A percentile compares a stretch with the other conserved stretches of the same genome.
phyloP scores from a whole-genome alignment of 805 yeast genomes.

The Lachancea mirantina region DNA sequence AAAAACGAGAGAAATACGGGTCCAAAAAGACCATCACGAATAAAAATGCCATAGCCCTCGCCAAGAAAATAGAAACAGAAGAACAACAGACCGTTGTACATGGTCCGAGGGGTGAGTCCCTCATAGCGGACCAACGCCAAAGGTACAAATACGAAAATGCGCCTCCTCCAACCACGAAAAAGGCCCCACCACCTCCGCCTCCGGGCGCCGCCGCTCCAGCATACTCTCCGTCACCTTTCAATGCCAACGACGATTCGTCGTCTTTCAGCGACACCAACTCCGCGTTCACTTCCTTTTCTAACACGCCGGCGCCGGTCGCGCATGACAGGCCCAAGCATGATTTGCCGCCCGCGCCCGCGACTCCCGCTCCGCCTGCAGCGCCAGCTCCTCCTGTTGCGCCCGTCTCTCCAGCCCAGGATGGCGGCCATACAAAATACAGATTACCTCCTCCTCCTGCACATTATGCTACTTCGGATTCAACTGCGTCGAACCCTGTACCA shows the following conservation, averaged over 20 bases:
- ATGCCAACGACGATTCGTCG: not conserved
- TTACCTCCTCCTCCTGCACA: conserved; percentile 7
- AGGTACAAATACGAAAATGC: conserved; percentile 23
- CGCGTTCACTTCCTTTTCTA: conserved; percentile 9
- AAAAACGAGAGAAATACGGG: conserved; percentile 70
- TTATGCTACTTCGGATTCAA: conserved; percentile 6
- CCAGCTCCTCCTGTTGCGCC: conserved; percentile 7
- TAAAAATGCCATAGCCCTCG: conserved; percentile 79
- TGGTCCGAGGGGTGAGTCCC: conserved; percentile 42
- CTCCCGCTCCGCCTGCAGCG: conserved; percentile 10
- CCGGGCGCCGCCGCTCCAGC: conserved; percentile 7
- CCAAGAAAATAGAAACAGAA: conserved; percentile 51
- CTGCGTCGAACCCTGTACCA: not conserved
- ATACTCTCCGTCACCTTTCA: not conserved
- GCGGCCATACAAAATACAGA: conserved; percentile 7
- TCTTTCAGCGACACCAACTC: conserved; percentile 1
- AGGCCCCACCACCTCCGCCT: conserved; percentile 33
- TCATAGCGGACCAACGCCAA: conserved; percentile 26
- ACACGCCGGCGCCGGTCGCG: conserved; percentile 6
- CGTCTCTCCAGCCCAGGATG: conserved; percentile 6
- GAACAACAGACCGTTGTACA: conserved; percentile 62
- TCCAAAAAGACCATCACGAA: conserved; percentile 80
- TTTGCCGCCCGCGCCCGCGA: conserved; percentile 21
- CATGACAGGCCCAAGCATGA: conserved; percentile 10
- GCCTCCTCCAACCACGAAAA: conserved; percentile 30